Evolutionary conservation across 768 basidiomycete species (phyloP).

Genomic region (Boletus fagicola): DNA sequence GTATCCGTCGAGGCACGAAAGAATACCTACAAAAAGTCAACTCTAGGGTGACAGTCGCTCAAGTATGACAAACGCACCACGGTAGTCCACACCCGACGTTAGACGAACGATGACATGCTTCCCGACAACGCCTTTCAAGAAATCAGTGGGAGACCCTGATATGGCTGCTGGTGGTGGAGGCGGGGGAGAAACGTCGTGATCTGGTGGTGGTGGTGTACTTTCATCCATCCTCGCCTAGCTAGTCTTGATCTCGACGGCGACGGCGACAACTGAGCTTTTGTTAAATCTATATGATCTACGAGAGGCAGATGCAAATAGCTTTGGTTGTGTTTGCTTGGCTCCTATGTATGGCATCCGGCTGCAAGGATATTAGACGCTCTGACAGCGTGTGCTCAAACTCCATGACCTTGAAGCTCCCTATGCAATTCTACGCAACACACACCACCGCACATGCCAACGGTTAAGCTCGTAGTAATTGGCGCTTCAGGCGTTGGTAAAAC

Average conservation of each 20-base stretch:
- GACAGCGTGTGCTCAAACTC: slow-evolving; percentile 2
- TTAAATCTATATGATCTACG: not conserved
- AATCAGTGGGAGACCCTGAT: slow-evolving; percentile 87
- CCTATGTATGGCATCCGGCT: slow-evolving; percentile 12
- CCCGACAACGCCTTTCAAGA: slow-evolving; percentile 94
- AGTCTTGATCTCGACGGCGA: not conserved
- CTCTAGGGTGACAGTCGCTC: not conserved
- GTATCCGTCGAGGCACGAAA: slow-evolving; percentile 96
- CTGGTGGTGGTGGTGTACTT: slow-evolving; percentile 37
- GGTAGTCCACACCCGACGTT: slow-evolving; percentile 90
- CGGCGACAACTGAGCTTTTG: not conserved
- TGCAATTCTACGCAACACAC: slow-evolving; percentile 12
- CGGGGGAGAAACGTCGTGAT: slow-evolving; percentile 43
- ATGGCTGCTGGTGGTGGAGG: slow-evolving; percentile 46
- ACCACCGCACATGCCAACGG: slow-evolving; percentile 52
- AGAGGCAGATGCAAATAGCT: not conserved
- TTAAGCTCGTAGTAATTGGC: slow-evolving; percentile 82
- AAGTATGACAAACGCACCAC: slow-evolving; percentile 50
- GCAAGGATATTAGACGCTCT: not conserved
- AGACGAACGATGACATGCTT: slow-evolving; percentile 91
- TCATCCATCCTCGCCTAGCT: slow-evolving; percentile 25
- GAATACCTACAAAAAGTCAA: slow-evolving; percentile 55
- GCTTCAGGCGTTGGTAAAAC: slow-evolving; percentile 86
- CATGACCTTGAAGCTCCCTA: slow-evolving; percentile 15
- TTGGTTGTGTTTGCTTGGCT: slow-evolving; percentile 19